These are phyloP conservation scores for Isabelozyma pseudorhagii DNA, from an alignment of 805 yeast genomes.

Conservation along the genomic window DNA sequence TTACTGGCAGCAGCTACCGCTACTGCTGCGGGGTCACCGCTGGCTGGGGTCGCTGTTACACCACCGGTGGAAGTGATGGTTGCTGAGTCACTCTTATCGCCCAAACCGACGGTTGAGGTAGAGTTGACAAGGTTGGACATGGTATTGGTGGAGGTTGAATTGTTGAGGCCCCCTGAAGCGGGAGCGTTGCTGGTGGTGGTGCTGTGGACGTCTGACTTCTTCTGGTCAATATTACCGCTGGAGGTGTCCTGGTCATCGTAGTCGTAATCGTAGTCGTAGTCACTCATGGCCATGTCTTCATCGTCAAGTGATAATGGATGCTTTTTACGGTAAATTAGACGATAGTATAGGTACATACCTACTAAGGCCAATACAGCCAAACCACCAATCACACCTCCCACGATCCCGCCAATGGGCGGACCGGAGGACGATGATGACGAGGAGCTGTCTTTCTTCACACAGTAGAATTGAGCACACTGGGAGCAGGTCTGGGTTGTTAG, in stretches of 20 bases:
- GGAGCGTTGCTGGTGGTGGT: neutral
- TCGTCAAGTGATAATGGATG: constrained; percentile 26
- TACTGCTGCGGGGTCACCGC: neutral
- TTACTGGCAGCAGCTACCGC: neutral
- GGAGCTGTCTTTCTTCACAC: constrained; percentile 11
- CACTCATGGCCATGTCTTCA: constrained; percentile 18
- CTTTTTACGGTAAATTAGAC: constrained; percentile 29
- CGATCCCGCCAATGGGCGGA: constrained; percentile 34
- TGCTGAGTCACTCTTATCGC: neutral
- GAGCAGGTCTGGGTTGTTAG: constrained; percentile 19
- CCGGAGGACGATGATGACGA: constrained; percentile 3
- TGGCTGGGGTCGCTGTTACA: neutral
- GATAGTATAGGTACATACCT: constrained; percentile 24
- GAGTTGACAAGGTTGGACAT: neutral
- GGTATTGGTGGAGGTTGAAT: neutral
- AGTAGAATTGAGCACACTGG: constrained; percentile 21
- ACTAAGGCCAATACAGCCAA: constrained; percentile 21
- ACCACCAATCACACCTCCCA: constrained; percentile 43
- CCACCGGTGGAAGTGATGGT: neutral
- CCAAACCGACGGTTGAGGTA: neutral
- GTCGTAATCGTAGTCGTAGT: constrained; percentile 6
- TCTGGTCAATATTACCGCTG: neutral
- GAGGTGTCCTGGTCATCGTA: constrained; percentile 6
- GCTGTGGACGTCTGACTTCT: neutral
- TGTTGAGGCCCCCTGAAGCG: too few species aligned